Percentiles rank a stretch among this genome's conserved stretches.
Conservation (phyloP, 495 filamentous ascomycete genomes). For the Penicillium argentinense region DNA sequence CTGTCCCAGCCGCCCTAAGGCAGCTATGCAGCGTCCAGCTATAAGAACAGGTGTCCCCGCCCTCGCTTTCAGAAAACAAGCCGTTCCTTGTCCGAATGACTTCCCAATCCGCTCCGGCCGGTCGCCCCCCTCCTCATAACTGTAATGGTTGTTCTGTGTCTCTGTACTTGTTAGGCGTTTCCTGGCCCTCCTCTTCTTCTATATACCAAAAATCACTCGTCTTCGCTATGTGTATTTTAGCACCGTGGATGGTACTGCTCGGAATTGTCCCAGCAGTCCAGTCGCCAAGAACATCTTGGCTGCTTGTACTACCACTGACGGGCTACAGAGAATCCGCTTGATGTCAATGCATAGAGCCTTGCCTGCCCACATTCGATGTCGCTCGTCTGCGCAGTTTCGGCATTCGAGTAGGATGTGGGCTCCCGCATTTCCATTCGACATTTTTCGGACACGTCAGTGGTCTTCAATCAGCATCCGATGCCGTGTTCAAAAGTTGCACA, state of each 20-base stretch:
- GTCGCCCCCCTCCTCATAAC: slow-evolving; percentile 2
- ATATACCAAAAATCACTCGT: slow-evolving; percentile 19
- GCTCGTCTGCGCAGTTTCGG: slow-evolving; percentile 24
- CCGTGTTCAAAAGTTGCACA: too few species aligned
- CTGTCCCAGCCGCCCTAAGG: slow-evolving; percentile 16
- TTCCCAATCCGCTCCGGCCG: slow-evolving; percentile 7
- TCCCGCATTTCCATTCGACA: too few species aligned
- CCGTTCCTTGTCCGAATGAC: slow-evolving; percentile 4
- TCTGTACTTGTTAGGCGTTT: slow-evolving; percentile 10
- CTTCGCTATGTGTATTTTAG: slow-evolving; percentile 18
- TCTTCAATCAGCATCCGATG: too few species aligned
- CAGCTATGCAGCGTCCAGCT: slow-evolving; percentile 16
- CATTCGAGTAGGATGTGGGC: slow-evolving; percentile 36
- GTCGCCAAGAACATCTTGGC: slow-evolving; percentile 29
- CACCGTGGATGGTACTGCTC: slow-evolving; percentile 13
- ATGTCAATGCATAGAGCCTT: slow-evolving; percentile 19
- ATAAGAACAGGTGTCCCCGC: slow-evolving; percentile 20
- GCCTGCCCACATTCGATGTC: slow-evolving; percentile 26
- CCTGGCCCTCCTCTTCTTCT: too few species aligned
- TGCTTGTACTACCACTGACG: slow-evolving; percentile 27
- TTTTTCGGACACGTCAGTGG: too few species aligned
- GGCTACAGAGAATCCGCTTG: slow-evolving; percentile 17
- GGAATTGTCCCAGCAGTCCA: slow-evolving; percentile 27
- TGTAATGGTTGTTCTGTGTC: slow-evolving; percentile 12
- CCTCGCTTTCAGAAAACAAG: slow-evolving; percentile 17